These are phyloP conservation scores for Backusella psychrophila DNA, from an alignment of 192 early-diverging fungal species.

Conservation along the genomic window DNA sequence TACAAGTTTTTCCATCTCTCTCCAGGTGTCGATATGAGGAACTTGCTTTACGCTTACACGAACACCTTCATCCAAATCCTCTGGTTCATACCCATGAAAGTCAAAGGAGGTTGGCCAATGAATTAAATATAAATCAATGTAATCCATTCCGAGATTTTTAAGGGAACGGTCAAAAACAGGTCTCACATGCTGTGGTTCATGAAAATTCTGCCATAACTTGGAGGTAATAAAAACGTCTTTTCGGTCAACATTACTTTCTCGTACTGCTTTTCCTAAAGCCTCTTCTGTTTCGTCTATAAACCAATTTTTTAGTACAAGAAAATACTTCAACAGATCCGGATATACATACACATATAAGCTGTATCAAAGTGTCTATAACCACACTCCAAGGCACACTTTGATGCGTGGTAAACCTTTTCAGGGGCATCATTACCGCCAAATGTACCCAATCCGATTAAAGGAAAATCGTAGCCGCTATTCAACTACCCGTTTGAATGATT, in stretches of 20 bases:
- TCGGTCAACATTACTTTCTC: constrained; percentile 47
- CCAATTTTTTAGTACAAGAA: background rate
- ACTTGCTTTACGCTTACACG: constrained; percentile 39
- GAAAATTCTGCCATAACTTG: constrained; percentile 45
- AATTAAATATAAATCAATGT: constrained; percentile 82
- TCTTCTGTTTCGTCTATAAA: constrained; percentile 58
- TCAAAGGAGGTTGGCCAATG: constrained; percentile 79
- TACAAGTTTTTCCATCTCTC: constrained; percentile 71
- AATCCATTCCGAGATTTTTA: constrained; percentile 67
- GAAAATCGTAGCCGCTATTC: constrained; percentile 25
- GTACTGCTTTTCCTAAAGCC: constrained; percentile 65
- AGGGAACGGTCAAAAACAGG: constrained; percentile 66
- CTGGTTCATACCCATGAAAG: constrained; percentile 28
- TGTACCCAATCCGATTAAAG: constrained; percentile 18
- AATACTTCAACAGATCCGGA: background rate
- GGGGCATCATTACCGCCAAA: constrained; percentile 27
- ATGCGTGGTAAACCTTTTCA: constrained; percentile 21
- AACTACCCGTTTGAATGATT: background rate
- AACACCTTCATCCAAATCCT: constrained; percentile 9
- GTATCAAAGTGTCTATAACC: constrained; percentile 72
- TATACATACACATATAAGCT: constrained; percentile 30
- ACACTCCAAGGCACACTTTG: constrained; percentile 23
- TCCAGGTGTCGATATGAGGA: constrained; percentile 60
- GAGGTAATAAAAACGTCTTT: constrained; percentile 66
- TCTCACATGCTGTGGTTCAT: constrained; percentile 61